A percentile compares a stretch with the other conserved stretches of the same genome.
These are phyloP conservation scores for Alternaria panax DNA, from an alignment of 2,329 filamentous ascomycete species.

Conservation along the genomic window DNA sequence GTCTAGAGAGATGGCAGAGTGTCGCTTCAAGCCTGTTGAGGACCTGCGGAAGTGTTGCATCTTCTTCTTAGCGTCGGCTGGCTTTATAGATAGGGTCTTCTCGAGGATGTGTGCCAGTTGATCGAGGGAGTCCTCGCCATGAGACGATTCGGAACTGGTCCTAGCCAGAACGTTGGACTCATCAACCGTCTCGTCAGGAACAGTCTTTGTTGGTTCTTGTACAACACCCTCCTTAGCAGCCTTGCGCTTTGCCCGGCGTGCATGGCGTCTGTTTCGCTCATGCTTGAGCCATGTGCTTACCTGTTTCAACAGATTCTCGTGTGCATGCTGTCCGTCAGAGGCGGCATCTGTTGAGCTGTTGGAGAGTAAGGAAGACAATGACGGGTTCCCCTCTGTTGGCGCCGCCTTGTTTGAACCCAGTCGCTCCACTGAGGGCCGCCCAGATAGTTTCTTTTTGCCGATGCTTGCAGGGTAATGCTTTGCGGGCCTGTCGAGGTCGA, in stretches of 20 bases:
- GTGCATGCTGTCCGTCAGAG: constrained; percentile 35
- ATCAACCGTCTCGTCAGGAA: constrained; percentile 11
- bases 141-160: constrained; percentile 66
- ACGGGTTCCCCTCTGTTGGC: constrained; percentile 36
- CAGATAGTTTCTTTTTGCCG: constrained; percentile 53
- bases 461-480: constrained; percentile 50
- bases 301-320: constrained; percentile 68
- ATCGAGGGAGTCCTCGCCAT: constrained; percentile 76
- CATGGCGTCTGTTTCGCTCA: constrained; percentile 73
- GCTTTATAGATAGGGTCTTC: constrained; percentile 63
- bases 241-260: constrained; percentile 60
- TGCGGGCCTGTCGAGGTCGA: constrained; percentile 49
- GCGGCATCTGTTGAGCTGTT: constrained; percentile 36
- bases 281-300: constrained; percentile 84
- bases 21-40: constrained; percentile 50
- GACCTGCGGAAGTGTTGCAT: constrained; percentile 35
- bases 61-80: constrained; percentile 44
- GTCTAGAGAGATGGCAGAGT: constrained; percentile 73
- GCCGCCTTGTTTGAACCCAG: constrained; percentile 32
- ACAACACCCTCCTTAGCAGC: constrained; percentile 54
- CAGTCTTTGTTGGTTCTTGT: constrained; percentile 6
- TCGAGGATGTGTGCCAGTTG: constrained; percentile 81
- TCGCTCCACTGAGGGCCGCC: constrained; percentile 50
- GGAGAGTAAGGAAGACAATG: constrained; percentile 40
- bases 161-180: constrained; percentile 49